Conservation (phyloP, 2,329 filamentous ascomycete genomes). For the Endoconidiophora polonica region DNA sequence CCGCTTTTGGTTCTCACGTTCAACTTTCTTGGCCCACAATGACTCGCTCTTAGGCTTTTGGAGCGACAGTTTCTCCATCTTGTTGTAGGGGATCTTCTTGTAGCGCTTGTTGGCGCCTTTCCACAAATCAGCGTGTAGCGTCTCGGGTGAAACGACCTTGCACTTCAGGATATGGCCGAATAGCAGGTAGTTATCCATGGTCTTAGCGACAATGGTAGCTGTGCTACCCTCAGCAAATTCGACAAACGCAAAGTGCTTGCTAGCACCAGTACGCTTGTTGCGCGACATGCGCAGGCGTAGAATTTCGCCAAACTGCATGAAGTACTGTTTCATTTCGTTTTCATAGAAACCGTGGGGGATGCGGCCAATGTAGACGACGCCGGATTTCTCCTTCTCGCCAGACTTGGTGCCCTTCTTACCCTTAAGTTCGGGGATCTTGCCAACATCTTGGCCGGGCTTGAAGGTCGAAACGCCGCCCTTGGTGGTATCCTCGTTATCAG, state of each 20-base stretch:
- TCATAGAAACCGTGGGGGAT: conserved; percentile 94
- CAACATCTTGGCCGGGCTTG: conserved; percentile 33
- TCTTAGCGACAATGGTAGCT: conserved; percentile 83
- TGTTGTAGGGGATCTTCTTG: conserved; percentile 76
- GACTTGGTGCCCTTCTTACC: conserved; percentile 25
- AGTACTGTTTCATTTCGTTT: conserved; percentile 84
- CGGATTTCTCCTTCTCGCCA: conserved; percentile 37
- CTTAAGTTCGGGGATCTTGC: conserved; percentile 32
- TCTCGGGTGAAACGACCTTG: conserved; percentile 56
- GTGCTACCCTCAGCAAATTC: conserved; percentile 65
- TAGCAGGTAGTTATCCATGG: conserved; percentile 95
- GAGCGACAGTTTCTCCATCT: conserved; percentile 62
- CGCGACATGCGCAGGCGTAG: conserved; percentile 65
- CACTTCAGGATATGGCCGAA: conserved; percentile 90
- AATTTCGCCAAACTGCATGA: conserved; percentile 81
- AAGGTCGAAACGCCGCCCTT: conserved; percentile 22
- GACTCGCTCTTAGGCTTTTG: conserved; percentile 56
- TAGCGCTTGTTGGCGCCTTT: conserved; percentile 82
- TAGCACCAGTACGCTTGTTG: conserved; percentile 78
- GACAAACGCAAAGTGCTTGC: conserved; percentile 89
- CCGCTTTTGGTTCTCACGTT: conserved; percentile 55
- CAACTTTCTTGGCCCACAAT: conserved; percentile 61
- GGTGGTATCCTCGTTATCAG: conserved; percentile 23
- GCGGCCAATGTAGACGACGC: conserved; percentile 78
- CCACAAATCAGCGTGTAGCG: conserved; percentile 69